These are phyloP conservation scores for Daedaleopsis nitida DNA, from an alignment of 768 basidiomycete genomes.

Conservation along the genomic window DNA sequence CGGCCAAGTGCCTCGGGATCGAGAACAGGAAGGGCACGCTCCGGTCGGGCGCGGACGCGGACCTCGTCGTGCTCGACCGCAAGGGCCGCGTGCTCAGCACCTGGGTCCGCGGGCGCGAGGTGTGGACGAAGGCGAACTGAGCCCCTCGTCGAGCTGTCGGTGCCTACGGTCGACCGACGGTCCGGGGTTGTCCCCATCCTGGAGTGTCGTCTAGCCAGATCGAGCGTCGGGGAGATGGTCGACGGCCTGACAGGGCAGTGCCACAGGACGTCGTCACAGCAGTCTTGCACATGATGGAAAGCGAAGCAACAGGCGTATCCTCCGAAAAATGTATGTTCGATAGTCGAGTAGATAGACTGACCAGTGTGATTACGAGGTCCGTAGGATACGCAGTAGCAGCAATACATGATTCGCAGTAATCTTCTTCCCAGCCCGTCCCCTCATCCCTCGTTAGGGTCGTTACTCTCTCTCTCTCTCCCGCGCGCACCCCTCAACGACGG, in stretches of 20 bases:
- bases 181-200: no score
- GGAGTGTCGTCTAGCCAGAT: no score
- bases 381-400: not conserved
- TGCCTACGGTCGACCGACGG: no score
- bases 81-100: conserved; percentile 67
- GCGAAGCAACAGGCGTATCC: not conserved
- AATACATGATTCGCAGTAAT: not conserved
- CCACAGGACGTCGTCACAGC: not conserved
- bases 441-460: no score
- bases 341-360: conserved; percentile 1
- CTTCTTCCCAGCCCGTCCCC: no score
- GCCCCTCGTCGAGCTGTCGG: no score
- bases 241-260: not conserved
- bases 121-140: conserved; percentile 49
- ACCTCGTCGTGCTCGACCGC: conserved; percentile 75
- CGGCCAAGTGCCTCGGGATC: conserved; percentile 82
- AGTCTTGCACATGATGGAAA: not conserved
- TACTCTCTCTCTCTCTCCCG: no score
- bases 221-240: not conserved
- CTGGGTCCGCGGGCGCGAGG: conserved; percentile 77
- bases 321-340: not conserved
- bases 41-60: conserved; percentile 82
- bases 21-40: conserved; percentile 81
- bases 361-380: conserved; percentile 4
- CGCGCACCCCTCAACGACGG: no score